Base-by-base conservation (phyloP, 495 filamentous ascomycete genomes). In the Cryomyces minteri region DNA sequence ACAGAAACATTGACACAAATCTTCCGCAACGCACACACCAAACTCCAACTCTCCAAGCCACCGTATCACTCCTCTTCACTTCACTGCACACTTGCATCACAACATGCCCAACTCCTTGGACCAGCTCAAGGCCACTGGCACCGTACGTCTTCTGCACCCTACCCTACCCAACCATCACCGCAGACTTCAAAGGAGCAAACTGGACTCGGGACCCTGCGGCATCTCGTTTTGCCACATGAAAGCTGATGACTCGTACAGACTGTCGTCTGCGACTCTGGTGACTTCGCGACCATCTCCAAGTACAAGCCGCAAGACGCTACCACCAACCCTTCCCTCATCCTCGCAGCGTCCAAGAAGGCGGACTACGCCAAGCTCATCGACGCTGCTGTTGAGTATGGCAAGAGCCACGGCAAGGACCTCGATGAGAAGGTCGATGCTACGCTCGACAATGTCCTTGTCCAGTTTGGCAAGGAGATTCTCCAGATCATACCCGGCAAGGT, bases 241-340 rank as follows among this genome's bases (percentile, higher is more conserved):
- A 46, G 30, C 32, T n/a, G n/a, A 51, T 40, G 41, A 46, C 39
- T 48, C 31, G 34, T 46, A 49, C 18, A 88, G 79, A 84, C 83
- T 47, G 88, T 95, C 58, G 87, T 95, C 63, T 88, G 85, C 66
- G 90, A 96, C 70, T 93, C 87, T 63, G 90, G 88, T 78, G 81
- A 80, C 56, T 65, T 67, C 49, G 60, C 68, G 76, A 84, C 88
- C 59, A 99, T 99, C 64, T 86, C 72, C 74, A 96, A 99, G 72
- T 99, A 99, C 77, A 90, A 94, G 77, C 90, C 90, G 46, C 88
- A 95, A 76, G 90, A 99, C 82, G 90, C 88, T 57, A 95, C 88
- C 60, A 99, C 90, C 65, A 99, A 99, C 74, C 90, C 90, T 36
- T 95, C 90, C 51, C 73, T 99, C 58, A 95, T 99, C 66, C 77